Evolutionary conservation across 2,329 filamentous ascomycete genomes (phyloP).

Genomic region (Penicillium sp.): DNA sequence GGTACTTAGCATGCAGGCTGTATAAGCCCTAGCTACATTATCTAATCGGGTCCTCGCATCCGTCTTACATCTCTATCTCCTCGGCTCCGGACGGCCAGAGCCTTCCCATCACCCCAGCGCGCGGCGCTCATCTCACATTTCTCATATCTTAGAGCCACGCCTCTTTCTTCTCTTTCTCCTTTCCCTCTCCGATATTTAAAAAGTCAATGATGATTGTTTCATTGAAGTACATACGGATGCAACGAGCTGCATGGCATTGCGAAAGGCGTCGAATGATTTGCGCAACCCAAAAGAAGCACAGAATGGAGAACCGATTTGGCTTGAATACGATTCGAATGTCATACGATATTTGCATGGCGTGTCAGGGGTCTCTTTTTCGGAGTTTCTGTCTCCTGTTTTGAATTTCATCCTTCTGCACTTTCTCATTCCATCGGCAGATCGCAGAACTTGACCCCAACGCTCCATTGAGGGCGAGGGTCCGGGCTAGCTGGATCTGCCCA

Average conservation of each 20-base stretch:
- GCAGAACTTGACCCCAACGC: neutral
- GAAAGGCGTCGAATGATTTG: slow-evolving; percentile 25
- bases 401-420: slow-evolving; percentile 10
- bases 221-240: slow-evolving; percentile 27
- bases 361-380: slow-evolving; percentile 8
- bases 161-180: neutral
- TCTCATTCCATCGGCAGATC: slow-evolving; percentile 5
- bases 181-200: neutral
- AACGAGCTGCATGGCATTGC: slow-evolving; percentile 25
- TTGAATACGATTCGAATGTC: slow-evolving; percentile 20
- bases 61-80: neutral
- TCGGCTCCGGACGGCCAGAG: neutral
- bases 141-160: neutral
- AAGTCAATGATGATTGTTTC: slow-evolving; percentile 9
- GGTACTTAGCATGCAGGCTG: slow-evolving; percentile 20
- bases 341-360: slow-evolving; percentile 26
- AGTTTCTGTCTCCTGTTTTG: slow-evolving; percentile 16
- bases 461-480: neutral
- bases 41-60: neutral
- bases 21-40: neutral
- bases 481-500: slow-evolving; percentile 10
- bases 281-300: slow-evolving; percentile 15
- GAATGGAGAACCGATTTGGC: slow-evolving; percentile 13
- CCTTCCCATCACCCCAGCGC: neutral
- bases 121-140: neutral